These are phyloP conservation scores for Cardamine chenopodiifolia DNA, from an alignment of 345 rosid species.

Conservation along the genomic window DNA sequence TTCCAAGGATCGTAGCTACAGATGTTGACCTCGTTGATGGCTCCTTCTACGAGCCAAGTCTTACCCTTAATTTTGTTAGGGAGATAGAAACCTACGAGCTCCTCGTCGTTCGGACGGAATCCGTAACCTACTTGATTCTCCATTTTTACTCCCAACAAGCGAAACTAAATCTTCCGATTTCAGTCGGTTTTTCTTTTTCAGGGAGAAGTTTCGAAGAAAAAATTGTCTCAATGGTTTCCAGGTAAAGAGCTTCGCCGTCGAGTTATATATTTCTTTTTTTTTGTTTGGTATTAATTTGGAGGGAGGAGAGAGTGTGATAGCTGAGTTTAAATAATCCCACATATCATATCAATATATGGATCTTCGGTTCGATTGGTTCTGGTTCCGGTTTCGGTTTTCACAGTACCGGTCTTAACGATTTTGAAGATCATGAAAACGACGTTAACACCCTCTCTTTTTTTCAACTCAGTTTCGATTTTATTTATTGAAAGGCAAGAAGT, in stretches of 20 bases:
- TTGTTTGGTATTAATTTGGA: slow-evolving; percentile 15
- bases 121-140: slow-evolving; percentile 34
- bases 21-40: slow-evolving; percentile 47
- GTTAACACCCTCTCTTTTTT: neutral
- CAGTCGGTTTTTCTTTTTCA: neutral
- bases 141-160: slow-evolving; percentile 1
- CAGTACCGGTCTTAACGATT: neutral
- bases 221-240: neutral
- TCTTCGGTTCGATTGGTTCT: neutral
- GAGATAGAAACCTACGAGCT: slow-evolving; percentile 49
- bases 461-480: neutral
- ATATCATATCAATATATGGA: neutral
- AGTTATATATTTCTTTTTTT: slow-evolving; percentile 1
- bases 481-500: neutral
- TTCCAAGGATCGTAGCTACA: slow-evolving; percentile 56
- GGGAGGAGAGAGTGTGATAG: slow-evolving; percentile 14
- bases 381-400: slow-evolving; percentile 2
- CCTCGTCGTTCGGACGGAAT: slow-evolving; percentile 57
- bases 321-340: neutral
- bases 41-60: neutral
- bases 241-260: slow-evolving; percentile 8
- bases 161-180: neutral
- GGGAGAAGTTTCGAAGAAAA: neutral
- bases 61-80: slow-evolving; percentile 43
- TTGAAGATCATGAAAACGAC: neutral